phyloP scores from a whole-genome alignment of 371 early-diverging fungal genomes.

The Lichtheimia corymbifera region DNA sequence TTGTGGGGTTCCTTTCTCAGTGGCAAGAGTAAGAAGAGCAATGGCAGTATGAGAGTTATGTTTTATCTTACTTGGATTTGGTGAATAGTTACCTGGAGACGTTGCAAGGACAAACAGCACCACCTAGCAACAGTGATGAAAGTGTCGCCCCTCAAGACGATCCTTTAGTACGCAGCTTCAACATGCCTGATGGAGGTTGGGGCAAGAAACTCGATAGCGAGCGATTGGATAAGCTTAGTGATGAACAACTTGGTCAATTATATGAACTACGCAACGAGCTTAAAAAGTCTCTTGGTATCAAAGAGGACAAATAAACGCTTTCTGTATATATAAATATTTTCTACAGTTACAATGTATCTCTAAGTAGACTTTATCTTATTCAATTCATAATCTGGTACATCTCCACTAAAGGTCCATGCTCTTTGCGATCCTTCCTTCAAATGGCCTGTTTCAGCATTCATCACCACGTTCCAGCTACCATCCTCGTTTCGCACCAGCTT shows the following conservation, averaged over 20 bases:
- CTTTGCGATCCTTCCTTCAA: conserved; percentile 35
- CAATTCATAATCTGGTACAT: conserved; percentile 39
- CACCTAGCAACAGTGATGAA: conserved; percentile 21
- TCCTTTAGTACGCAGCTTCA: conserved; percentile 36
- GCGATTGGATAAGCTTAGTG: conserved; percentile 62
- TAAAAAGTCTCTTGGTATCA: conserved; percentile 38
- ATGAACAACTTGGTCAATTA: conserved; percentile 69
- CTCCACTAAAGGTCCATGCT: conserved; percentile 41
- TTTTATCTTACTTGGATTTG: no score
- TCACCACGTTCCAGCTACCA: conserved; percentile 24
- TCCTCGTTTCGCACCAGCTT: conserved; percentile 26
- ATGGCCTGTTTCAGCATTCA: conserved; percentile 28
- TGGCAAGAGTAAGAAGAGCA: conserved; percentile 59
- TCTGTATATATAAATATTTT: neutral
- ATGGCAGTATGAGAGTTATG: no score
- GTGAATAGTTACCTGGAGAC: conserved; percentile 27
- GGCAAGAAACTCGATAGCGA: conserved; percentile 56
- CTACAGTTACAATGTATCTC: neutral
- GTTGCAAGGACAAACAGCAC: conserved; percentile 36
- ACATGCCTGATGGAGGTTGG: conserved; percentile 34
- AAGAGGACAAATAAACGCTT: conserved; percentile 17
- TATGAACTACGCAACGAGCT: conserved; percentile 64
- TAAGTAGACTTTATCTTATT: conserved; percentile 8
- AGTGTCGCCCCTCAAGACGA: conserved; percentile 30
- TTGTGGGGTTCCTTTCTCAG: conserved; percentile 65